Percentiles rank a stretch among this genome's conserved stretches.
phyloP scores from a whole-genome alignment of 176 grass and related monocot genomes.

The Hyparrhenia diplandra region DNA sequence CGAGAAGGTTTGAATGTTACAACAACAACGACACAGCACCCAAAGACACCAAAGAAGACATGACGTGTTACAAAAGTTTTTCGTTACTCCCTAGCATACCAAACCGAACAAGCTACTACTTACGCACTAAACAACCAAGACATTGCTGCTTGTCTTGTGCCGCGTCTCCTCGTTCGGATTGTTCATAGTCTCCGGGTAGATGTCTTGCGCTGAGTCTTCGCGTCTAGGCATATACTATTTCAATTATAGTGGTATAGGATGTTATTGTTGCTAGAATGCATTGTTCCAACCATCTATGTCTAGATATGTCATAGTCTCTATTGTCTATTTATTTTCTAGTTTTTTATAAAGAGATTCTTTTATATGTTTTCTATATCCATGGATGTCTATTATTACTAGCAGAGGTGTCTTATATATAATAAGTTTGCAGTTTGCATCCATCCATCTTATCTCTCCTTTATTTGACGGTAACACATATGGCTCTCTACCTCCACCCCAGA shows the following conservation, averaged over 20 bases:
- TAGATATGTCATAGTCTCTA: neutral
- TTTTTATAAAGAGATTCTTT: neutral
- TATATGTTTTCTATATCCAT: neutral
- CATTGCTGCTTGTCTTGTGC: too few species aligned
- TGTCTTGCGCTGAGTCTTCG: too few species aligned
- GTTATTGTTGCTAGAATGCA: neutral
- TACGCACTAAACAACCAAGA: too few species aligned
- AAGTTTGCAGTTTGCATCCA: neutral
- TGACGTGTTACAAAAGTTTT: too few species aligned
- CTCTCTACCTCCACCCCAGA: constrained; percentile 1
- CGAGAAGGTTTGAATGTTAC: too few species aligned
- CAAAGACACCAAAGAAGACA: too few species aligned
- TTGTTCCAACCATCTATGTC: neutral
- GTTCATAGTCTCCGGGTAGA: too few species aligned
- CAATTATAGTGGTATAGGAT: neutral
- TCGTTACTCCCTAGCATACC: too few species aligned
- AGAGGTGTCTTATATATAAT: neutral
- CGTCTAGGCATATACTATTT: too few species aligned
- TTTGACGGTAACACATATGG: constrained; percentile 52
- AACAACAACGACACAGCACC: too few species aligned
- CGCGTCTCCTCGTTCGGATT: too few species aligned
- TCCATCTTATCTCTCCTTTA: constrained; percentile 42
- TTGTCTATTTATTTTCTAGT: neutral
- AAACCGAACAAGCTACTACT: too few species aligned
- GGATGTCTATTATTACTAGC: constrained; percentile 12